These are phyloP conservation scores for Spinacia oleracea DNA, from an alignment of 179 eudicot genomes.

Conservation along the genomic window DNA sequence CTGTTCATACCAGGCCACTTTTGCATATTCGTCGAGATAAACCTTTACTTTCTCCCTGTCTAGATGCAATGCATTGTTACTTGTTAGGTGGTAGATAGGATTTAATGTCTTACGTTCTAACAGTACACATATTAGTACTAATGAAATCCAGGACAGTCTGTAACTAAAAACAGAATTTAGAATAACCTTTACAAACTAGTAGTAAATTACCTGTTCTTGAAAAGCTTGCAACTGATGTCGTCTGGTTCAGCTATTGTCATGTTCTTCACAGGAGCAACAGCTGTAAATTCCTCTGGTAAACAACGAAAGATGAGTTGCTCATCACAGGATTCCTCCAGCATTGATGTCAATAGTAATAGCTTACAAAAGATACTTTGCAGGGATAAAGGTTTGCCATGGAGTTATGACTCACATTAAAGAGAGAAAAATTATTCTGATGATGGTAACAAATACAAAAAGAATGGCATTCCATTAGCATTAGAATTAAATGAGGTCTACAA, in stretches of 20 bases:
- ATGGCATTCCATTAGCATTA: slow-evolving; percentile 29
- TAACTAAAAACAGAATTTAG: neutral
- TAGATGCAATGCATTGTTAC: neutral
- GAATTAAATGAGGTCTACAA: slow-evolving; percentile 25
- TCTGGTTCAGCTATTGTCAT: neutral
- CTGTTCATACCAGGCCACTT: neutral
- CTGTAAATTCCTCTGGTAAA: neutral
- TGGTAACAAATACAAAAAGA: slow-evolving; percentile 2
- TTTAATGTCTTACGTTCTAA: neutral
- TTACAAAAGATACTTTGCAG: neutral
- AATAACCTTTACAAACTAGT: neutral
- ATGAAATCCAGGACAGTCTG: neutral
- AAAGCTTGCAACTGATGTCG: neutral
- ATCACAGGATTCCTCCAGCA: slow-evolving; percentile 7
- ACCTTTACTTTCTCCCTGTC: neutral
- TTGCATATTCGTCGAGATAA: neutral
- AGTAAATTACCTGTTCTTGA: neutral
- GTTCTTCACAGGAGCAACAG: slow-evolving; percentile 10
- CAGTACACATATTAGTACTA: neutral
- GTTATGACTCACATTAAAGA: neutral
- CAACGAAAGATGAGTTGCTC: neutral
- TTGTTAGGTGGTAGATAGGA: neutral
- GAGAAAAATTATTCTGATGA: neutral
- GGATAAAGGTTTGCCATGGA: neutral
- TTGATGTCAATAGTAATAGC: neutral